phyloP scores from a whole-genome alignment of 2,329 filamentous ascomycete species.

The Talaromyces sp. region DNA sequence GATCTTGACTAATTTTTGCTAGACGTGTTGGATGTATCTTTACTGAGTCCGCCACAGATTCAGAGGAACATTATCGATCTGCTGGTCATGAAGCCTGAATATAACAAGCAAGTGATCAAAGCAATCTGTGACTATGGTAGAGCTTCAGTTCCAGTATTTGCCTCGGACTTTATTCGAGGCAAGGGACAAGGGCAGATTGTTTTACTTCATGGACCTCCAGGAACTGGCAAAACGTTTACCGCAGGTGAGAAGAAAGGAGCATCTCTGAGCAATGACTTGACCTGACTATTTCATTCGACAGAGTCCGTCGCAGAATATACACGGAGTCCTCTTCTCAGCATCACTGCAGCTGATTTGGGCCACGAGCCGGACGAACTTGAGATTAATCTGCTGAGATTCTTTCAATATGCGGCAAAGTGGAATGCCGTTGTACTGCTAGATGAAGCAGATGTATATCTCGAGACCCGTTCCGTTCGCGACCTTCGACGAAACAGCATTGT shows the following conservation, averaged over 20 bases:
- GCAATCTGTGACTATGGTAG: not conserved
- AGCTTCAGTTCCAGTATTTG: not conserved
- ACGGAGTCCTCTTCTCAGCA: not conserved
- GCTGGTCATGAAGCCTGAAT: not conserved
- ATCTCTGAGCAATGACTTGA: no score
- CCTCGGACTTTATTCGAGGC: not conserved
- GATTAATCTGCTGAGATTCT: not conserved
- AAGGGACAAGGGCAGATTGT: constrained; percentile 1
- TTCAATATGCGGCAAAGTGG: not conserved
- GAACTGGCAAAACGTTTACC: not conserved
- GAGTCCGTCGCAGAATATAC: not conserved
- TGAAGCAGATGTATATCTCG: constrained; percentile 4
- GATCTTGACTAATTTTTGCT: not conserved
- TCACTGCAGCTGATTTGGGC: not conserved
- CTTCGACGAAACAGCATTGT: constrained; percentile 1
- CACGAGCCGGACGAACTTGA: not conserved
- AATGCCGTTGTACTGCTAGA: constrained; percentile 5
- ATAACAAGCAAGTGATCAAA: not conserved
- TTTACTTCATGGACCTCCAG: not conserved
- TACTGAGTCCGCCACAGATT: not conserved
- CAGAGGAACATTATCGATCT: not conserved
- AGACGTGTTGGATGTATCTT: not conserved
- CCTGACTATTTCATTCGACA: not conserved
- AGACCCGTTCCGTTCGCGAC: constrained; percentile 1
- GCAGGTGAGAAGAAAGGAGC: not conserved